Percentiles rank a stretch among this genome's conserved stretches.
phyloP scores from a whole-genome alignment of 257 asterid genomes.

The Dorcoceras hygrometricum region DNA sequence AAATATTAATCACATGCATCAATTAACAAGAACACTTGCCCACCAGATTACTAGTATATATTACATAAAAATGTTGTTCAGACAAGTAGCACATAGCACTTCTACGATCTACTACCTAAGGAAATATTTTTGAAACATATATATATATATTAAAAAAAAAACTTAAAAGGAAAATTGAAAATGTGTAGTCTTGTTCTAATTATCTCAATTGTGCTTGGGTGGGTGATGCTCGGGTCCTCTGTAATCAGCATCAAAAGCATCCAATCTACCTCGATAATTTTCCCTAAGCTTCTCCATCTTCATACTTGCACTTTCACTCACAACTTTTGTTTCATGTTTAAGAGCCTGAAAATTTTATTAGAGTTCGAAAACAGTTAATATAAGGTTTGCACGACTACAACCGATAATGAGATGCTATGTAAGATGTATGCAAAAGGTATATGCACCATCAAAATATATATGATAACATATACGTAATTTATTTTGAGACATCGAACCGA shows the following conservation, averaged over 20 bases:
- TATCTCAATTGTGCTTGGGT: constrained; percentile 56
- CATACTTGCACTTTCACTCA: too few species aligned
- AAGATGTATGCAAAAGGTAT: too few species aligned
- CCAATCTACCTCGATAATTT: constrained; percentile 33
- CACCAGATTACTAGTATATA: too few species aligned
- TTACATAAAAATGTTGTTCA: constrained; percentile 1
- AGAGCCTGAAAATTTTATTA: not conserved
- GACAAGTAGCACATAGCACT: not conserved
- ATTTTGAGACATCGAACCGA: too few species aligned
- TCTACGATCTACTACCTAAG: constrained; percentile 16
- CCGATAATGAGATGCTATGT: too few species aligned
- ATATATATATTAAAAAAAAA: not conserved
- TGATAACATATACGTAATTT: too few species aligned
- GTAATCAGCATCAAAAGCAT: constrained; percentile 59
- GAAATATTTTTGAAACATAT: constrained; percentile 14
- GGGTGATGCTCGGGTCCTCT: constrained; percentile 68
- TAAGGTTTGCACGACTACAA: too few species aligned
- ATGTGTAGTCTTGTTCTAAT: not conserved
- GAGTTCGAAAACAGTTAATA: too few species aligned
- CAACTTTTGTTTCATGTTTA: not conserved
- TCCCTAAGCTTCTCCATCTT: constrained; percentile 25
- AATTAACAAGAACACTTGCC: not conserved
- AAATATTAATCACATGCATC: too few species aligned
- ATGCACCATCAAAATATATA: too few species aligned
- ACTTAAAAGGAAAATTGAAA: too few species aligned